Base-by-base conservation (phyloP, 139 green algal species). In the Auxenochlorella pyrenoidosa region DNA sequence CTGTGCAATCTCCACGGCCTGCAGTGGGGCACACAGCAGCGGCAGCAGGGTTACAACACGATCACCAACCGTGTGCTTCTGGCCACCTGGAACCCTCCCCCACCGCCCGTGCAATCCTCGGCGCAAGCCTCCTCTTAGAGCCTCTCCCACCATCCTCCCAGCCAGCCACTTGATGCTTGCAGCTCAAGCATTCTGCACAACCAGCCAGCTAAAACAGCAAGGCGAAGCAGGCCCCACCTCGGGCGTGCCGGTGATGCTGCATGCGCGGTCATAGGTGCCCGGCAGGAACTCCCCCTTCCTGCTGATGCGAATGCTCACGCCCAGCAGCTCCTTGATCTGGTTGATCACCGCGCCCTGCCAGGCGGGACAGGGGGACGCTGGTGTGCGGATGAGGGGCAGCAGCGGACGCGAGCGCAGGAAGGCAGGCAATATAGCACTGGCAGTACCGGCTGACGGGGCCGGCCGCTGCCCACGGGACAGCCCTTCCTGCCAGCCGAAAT, bases 321-420 rank as follows among this genome's bases (percentile, higher is more conserved):
- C 90, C 38, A 93, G 70, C 75, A 95, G 65, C 60, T 86, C 84
- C 90, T 98, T 95, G 40, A 98, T 93, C 89, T 97, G 92, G 68
- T 86, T 92, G 81, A 98, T 93, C 38, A 93, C 93, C 60, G 80
- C 63, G 30, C 80, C 80, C 80, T 85, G 75, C 44, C 15, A 41
- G 22, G 38, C 21, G 26, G 22, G 43, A 24, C 0, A 8, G 40
- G 36, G 18, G 30, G 5, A 41, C 15, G 32, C 66, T 22, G 32
- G 66, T 68, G 16, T 28, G 12, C 24, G 59, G 10, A 6, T 28
- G 70, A 30, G 16, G 34, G 34, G 34, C 8, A 76, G 34, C 70
- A 47, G 24, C 1, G 63, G 63, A 12, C 13, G 22, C 19, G 5
- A 58, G 72, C 19, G 18, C 2, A n/a, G 40, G 22, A 54, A 12